A percentile compares a stretch with the other conserved stretches of the same genome.
These are phyloP conservation scores for Aphanomyces cochlioides DNA, from an alignment of 352 stramenopile genomes.

Conservation along the genomic window DNA sequence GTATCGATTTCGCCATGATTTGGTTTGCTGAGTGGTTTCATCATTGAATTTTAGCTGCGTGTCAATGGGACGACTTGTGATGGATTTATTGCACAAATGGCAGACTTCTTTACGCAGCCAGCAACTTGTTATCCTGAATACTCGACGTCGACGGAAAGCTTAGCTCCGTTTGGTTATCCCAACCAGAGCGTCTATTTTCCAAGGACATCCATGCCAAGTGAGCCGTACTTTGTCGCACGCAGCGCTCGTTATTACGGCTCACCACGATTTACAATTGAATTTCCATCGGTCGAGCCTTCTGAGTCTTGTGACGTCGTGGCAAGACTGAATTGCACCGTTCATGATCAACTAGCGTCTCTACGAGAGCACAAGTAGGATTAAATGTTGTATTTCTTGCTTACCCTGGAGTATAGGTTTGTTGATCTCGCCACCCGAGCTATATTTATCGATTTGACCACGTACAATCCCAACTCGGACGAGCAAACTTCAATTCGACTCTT, in stretches of 20 bases:
- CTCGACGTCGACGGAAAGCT: background rate
- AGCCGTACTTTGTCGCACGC: conserved; percentile 12
- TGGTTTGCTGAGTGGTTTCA: background rate
- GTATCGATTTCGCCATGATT: background rate
- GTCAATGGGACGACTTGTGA: background rate
- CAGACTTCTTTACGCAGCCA: background rate
- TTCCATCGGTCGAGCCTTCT: background rate
- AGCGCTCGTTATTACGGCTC: conserved; percentile 4
- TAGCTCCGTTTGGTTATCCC: conserved; percentile 6
- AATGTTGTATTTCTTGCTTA: background rate
- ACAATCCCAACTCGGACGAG: conserved; percentile 29
- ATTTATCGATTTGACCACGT: conserved; percentile 28
- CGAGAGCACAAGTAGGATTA: conserved; percentile 7
- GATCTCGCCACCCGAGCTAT: conserved; percentile 19
- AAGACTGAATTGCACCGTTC: background rate
- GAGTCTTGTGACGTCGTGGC: conserved; percentile 4
- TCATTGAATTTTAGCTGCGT: background rate
- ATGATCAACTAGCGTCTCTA: conserved; percentile 9
- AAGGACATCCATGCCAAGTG: background rate
- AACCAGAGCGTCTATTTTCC: background rate
- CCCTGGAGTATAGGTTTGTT: conserved; percentile 13
- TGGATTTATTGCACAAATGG: background rate
- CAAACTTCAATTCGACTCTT: conserved; percentile 23
- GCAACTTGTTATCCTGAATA: conserved; percentile 22
- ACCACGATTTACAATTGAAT: conserved; percentile 11